Base-by-base conservation (phyloP, 2,329 filamentous ascomycete genomes). In the Calonectria pseudoreteaudii region DNA sequence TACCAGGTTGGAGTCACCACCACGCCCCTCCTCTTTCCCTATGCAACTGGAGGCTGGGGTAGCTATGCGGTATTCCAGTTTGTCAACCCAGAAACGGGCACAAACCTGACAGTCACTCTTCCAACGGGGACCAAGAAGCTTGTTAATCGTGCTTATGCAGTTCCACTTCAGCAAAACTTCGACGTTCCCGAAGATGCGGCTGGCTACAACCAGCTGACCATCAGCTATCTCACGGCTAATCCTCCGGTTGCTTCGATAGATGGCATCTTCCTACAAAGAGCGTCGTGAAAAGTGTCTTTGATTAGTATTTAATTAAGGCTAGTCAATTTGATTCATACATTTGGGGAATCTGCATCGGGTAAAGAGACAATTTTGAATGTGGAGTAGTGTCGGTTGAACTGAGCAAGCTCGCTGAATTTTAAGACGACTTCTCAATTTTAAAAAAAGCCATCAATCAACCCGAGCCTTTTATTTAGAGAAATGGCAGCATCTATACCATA, bases 151-250 rank as follows among this genome's bases (percentile, higher is more conserved):
- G 7, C 16, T 16, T 5, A 64, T 36, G 58, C 30, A 28, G 31
- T 64, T n/a, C 30, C 18, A 18, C 13, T 69, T 1, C 13, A 71
- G 9, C 13, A 31, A 6, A 9, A 6, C 9, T 67, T 75, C 28
- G 44, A 66, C 3, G 4, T 75, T 31, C 20, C 68, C 20, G 66
- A 58, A 4, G 20, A 58, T 0, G 65, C 60, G 38, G 65, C 68
- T 50, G 74, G 74, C 13, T 75, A 56, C n/a, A 75, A 44, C 49
- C n/a, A 64, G 38, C 52, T 74, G 9, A n/a, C 56, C 20, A 30
- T 75, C 9, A 53, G 68, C 16, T 75, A 68, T 47, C 38, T 62
- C 20, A 41, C 31, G 6, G n/a, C 28, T 9, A 38, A 9, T 10
- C 69, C 69, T 1, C 62, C 60, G 3, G 11, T 14, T n/a, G 38